Percentiles rank a stretch among this genome's conserved stretches.
phyloP scores from a whole-genome alignment of 441 rosid genomes.

The Pelargonium australe region DNA sequence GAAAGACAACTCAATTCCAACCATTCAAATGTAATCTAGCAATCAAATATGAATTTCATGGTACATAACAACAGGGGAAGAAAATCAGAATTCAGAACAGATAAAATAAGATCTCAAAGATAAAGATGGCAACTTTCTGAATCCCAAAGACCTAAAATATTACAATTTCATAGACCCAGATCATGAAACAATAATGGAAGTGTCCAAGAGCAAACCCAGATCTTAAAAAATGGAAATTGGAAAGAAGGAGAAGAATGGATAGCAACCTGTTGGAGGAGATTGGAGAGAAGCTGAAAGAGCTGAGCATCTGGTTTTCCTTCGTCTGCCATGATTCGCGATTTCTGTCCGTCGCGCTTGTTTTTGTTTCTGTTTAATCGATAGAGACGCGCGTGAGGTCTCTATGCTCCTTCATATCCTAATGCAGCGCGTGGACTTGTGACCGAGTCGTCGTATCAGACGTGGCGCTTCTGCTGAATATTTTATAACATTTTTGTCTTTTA shows the following conservation, averaged over 20 bases:
- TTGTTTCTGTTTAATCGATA: neutral
- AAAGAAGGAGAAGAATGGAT: neutral
- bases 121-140: neutral
- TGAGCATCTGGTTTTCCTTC: slow-evolving; percentile 51
- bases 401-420: neutral
- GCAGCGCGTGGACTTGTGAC: neutral
- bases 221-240: neutral
- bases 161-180: slow-evolving; percentile 2
- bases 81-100: neutral
- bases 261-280: slow-evolving; percentile 57
- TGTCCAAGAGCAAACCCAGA: neutral
- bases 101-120: neutral
- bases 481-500: too few species aligned
- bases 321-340: slow-evolving; percentile 5
- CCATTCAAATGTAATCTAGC: neutral
- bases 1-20: neutral
- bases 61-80: neutral
- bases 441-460: neutral
- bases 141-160: neutral
- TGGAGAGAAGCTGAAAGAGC: slow-evolving; percentile 60
- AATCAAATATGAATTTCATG: neutral
- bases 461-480: too few species aligned
- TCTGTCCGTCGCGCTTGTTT: neutral
- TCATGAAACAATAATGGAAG: slow-evolving; percentile 2
- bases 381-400: neutral